Percentiles rank a stretch among this genome's conserved stretches.
These are phyloP conservation scores for Talaromyces borbonicus DNA, from an alignment of 495 filamentous ascomycete genomes.

Conservation along the genomic window DNA sequence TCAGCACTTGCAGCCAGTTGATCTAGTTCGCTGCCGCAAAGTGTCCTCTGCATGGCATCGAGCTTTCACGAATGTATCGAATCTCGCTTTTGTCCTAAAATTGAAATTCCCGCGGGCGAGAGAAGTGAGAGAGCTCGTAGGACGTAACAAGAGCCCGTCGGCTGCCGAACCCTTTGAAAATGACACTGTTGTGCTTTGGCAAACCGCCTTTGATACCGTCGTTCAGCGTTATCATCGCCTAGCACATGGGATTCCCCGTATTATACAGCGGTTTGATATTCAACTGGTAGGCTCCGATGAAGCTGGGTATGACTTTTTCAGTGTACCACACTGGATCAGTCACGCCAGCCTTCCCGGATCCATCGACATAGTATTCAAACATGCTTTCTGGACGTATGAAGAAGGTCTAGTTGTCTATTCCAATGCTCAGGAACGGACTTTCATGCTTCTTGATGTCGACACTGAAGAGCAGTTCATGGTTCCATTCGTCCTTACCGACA, in stretches of 20 bases:
- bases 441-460: constrained; percentile 46
- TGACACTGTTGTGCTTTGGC: constrained; percentile 20
- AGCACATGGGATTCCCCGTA: constrained; percentile 34
- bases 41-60: constrained; percentile 46
- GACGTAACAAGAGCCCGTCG: not conserved
- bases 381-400: constrained; percentile 52
- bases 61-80: constrained; percentile 40
- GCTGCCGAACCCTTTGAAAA: not conserved
- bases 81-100: constrained; percentile 37
- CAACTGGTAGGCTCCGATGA: constrained; percentile 11
- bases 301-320: constrained; percentile 26
- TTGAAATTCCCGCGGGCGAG: constrained; percentile 44
- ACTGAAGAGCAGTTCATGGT: constrained; percentile 34
- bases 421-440: constrained; percentile 26
- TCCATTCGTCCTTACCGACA: constrained; percentile 45
- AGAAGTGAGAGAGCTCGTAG: constrained; percentile 35
- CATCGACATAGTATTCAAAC: constrained; percentile 40
- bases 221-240: constrained; percentile 49
- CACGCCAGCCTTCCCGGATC: constrained; percentile 35
- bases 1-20: constrained; percentile 34
- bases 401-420: constrained; percentile 52
- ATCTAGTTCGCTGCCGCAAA: constrained; percentile 44
- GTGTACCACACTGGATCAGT: constrained; percentile 47
- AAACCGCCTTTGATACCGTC: constrained; percentile 40
- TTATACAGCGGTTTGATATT: constrained; percentile 36